Evolutionary conservation across 1,284 basidiomycete genomes (phyloP).

Genomic region (Tausonia pullulans): DNA sequence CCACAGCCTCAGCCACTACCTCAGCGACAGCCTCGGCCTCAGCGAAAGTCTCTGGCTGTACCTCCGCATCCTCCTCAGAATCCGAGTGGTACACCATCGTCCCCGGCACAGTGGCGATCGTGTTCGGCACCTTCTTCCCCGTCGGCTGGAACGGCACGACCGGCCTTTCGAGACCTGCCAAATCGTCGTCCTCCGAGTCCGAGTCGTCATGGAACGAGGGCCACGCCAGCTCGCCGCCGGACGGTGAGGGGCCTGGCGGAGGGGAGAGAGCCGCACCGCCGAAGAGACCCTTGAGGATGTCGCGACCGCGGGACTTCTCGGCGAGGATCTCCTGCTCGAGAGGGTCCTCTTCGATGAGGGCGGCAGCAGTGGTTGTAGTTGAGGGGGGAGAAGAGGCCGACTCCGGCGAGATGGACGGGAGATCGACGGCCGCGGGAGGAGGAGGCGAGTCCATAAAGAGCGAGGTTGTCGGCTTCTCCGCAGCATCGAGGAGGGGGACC

Average conservation of each 20-base stretch:
- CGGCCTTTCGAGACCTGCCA: slow-evolving; percentile 20
- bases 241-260: no score
- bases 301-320: slow-evolving; percentile 22
- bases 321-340: slow-evolving; percentile 1
- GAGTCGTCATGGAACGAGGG: not conserved
- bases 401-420: slow-evolving; percentile 10
- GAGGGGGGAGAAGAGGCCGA: not conserved
- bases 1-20: not conserved
- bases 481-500: slow-evolving; percentile 22
- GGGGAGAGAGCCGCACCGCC: not conserved
- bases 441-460: slow-evolving; percentile 8
- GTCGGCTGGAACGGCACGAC: not conserved
- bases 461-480: slow-evolving; percentile 13
- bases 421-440: slow-evolving; percentile 6
- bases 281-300: not conserved
- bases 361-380: not conserved
- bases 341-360: not conserved
- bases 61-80: no score
- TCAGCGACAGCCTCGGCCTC: not conserved
- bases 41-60: no score
- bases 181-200: not conserved
- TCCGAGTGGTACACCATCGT: no score
- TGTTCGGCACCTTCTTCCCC: slow-evolving; percentile 37
- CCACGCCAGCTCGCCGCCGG: not conserved
- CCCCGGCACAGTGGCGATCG: slow-evolving; percentile 19